Conservation (phyloP, 2,329 filamentous ascomycete species). For the Pseudopyricularia cyperi region DNA sequence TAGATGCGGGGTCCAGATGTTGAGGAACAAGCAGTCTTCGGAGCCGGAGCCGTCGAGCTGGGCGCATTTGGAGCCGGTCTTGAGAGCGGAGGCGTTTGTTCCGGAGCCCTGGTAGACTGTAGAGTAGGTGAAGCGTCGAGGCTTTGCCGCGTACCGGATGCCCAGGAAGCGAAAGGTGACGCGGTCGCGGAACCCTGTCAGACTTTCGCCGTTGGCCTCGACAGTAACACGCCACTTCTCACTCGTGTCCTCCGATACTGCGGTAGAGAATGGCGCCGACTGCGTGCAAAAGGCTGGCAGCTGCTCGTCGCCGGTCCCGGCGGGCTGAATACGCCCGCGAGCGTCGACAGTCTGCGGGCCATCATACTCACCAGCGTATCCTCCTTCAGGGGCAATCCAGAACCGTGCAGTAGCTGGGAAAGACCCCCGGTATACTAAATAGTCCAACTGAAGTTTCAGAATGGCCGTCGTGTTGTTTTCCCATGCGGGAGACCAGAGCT, state of each 20-base stretch:
- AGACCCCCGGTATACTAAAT: slow-evolving; percentile 19
- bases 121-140: slow-evolving; percentile 30
- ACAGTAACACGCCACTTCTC: slow-evolving; percentile 22
- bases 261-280: slow-evolving; percentile 25
- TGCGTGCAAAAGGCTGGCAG: slow-evolving; percentile 28
- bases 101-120: slow-evolving; percentile 21
- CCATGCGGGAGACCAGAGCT: slow-evolving; percentile 19
- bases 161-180: slow-evolving; percentile 37
- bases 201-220: slow-evolving; percentile 22
- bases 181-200: slow-evolving; percentile 27
- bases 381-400: slow-evolving; percentile 19
- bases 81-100: slow-evolving; percentile 18
- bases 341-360: slow-evolving; percentile 14
- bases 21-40: slow-evolving; percentile 35
- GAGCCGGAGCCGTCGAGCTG: slow-evolving; percentile 20
- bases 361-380: slow-evolving; percentile 1
- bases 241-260: slow-evolving; percentile 16
- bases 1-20: slow-evolving; percentile 28
- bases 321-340: slow-evolving; percentile 11
- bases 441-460: slow-evolving; percentile 20
- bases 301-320: slow-evolving; percentile 5
- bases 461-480: slow-evolving; percentile 7
- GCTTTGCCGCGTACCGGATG: slow-evolving; percentile 29
- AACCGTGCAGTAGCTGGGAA: slow-evolving; percentile 14
- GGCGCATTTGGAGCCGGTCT: slow-evolving; percentile 23